phyloP scores from a whole-genome alignment of 306 rosid genomes.

The Vigna trinervia region DNA sequence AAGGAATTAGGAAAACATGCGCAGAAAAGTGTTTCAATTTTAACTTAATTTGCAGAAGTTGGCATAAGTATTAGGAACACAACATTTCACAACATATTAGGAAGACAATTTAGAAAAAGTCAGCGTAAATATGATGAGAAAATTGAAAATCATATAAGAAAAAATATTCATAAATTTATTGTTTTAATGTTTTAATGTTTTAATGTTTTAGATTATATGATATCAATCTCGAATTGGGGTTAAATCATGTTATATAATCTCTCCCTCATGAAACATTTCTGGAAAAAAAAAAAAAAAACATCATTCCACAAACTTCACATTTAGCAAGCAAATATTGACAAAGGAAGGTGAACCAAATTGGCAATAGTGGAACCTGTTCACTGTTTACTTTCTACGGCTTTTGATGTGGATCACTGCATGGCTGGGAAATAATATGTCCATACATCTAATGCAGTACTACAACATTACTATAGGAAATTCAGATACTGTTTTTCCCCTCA shows the following conservation, averaged over 20 bases:
- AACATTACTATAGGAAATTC: not conserved
- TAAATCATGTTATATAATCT: too few species aligned
- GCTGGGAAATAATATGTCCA: not conserved
- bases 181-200: too few species aligned
- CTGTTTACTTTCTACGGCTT: not conserved
- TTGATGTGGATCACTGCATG: not conserved
- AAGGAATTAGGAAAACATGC: not conserved
- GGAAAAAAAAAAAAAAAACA: too few species aligned
- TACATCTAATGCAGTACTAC: slow-evolving; percentile 1
- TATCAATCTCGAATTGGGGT: too few species aligned
- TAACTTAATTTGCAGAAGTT: not conserved
- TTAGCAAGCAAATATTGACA: not conserved
- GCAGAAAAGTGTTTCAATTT: not conserved
- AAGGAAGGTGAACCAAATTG: slow-evolving; percentile 21
- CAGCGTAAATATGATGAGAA: too few species aligned
- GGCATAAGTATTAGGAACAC: too few species aligned
- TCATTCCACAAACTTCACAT: not conserved
- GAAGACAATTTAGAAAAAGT: too few species aligned
- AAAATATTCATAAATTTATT: too few species aligned
- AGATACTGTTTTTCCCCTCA: not conserved
- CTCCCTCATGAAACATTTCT: too few species aligned
- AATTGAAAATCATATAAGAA: too few species aligned
- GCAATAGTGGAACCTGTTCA: not conserved
- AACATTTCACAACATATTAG: not conserved
- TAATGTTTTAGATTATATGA: too few species aligned